Evolutionary conservation across 805 yeast genomes (phyloP), one percentile per base, ranked within the genome.

Genomic region (Candida coquimbonensis): DNA sequence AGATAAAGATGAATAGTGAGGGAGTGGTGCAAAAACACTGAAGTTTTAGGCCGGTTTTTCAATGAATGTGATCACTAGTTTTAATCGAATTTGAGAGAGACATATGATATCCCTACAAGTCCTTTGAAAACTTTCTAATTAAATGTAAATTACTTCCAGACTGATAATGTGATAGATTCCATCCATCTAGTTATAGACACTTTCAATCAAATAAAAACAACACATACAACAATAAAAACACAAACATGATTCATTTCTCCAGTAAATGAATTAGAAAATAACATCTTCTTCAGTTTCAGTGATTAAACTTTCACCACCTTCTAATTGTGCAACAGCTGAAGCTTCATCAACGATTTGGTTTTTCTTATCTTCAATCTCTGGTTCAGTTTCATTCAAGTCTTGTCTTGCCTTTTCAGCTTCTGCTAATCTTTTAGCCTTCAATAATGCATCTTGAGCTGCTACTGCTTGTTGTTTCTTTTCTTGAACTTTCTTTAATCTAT

Each of bases 401-500:
- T 50, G 65, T 61, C 37, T 60, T 6, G 52, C 52, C 43, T 51
- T 54, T 48, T 56, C 60, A 11, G 62, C 62, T 27, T 51, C 56
- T 36, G 59, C 63, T 7, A 48, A 12, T 49, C 58, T 59, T 46
- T 63, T 56, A 9, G 52, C 62, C 49, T 56, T 55, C 51, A 61
- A 59, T 46, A 53, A 62, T 35, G 53, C 65, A 42, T 59, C 64
- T 14, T 63, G 56, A 31, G 52, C 49, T 24, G 53, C 52, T 41
- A 57, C 62, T 17, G 63, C 64, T 39, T 53, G 52, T 37, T 53
- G 57, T 51, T 47, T 56, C 59, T 46, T 54, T 59, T 50, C 63
- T 58, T 49, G 55, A 44, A 91, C 96, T 68, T 91, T 91, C 74
- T 93, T 93, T 71, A 91, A 78, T 60, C 99, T 77, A 71, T 90